phyloP scores from a whole-genome alignment of 805 yeast genomes.

The Starmerella potacharoeniae region DNA sequence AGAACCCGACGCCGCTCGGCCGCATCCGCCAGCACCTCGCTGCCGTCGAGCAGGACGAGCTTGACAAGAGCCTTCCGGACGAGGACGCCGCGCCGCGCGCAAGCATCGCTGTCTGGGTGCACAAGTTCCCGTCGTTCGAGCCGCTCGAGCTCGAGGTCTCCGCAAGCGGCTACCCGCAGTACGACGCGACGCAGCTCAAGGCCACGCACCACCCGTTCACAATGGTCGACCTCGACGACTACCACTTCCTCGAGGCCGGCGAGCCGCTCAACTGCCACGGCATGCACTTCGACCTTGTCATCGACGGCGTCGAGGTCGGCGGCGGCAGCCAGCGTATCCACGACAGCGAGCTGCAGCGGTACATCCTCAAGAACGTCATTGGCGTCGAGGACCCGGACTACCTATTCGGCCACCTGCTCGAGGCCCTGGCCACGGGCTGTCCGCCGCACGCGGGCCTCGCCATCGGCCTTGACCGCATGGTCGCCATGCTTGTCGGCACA shows the following conservation, averaged over 20 bases:
- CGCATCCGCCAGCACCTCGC: conserved; percentile 56
- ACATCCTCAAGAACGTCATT: conserved; percentile 54
- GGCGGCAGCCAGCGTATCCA: conserved; percentile 97
- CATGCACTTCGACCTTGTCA: conserved; percentile 85
- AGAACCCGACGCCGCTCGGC: conserved; percentile 93
- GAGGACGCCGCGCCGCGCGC: background rate
- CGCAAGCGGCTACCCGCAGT: conserved; percentile 44
- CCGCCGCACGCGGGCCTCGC: conserved; percentile 99
- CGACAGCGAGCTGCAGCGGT: conserved; percentile 66
- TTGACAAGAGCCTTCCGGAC: background rate
- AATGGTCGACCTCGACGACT: conserved; percentile 68
- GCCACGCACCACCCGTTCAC: conserved; percentile 98
- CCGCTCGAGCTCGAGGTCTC: conserved; percentile 35
- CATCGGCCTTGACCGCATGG: conserved; percentile 83
- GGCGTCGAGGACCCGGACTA: conserved; percentile 44
- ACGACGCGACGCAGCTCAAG: conserved; percentile 38
- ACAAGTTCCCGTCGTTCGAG: conserved; percentile 83
- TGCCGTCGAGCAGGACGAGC: conserved; percentile 35
- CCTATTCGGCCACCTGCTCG: conserved; percentile 75
- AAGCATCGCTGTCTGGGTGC: conserved; percentile 52
- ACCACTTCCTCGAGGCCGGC: conserved; percentile 36
- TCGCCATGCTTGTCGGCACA: conserved; percentile 78
- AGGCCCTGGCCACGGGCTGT: conserved; percentile 78
- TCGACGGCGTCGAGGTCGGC: conserved; percentile 91
- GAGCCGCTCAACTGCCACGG: conserved; percentile 63